A percentile compares a stretch with the other conserved stretches of the same genome.
Evolutionary conservation across 106 monocot species (phyloP).

Genomic region (Apostasia ramifera): DNA sequence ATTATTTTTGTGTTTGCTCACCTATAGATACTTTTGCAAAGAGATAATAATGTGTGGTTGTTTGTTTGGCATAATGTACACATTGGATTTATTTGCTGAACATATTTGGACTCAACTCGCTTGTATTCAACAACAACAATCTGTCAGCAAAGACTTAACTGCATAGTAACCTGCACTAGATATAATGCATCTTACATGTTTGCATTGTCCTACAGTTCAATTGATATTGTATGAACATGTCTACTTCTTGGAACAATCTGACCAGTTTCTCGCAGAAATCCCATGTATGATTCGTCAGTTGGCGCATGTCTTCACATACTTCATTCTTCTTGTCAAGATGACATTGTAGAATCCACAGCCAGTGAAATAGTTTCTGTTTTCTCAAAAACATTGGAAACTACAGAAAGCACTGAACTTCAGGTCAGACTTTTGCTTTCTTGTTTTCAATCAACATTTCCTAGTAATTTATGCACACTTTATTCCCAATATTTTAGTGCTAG

Average conservation of each 20-base stretch:
- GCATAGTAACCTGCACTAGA: too few relatives aligned
- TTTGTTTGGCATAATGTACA: too few relatives aligned
- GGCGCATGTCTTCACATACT: slow-evolving; percentile 81
- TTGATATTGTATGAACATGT: background rate
- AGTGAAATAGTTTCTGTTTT: slow-evolving; percentile 59
- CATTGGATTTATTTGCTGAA: too few relatives aligned
- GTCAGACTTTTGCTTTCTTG: slow-evolving; percentile 18
- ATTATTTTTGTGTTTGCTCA: too few relatives aligned
- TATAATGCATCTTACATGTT: too few relatives aligned
- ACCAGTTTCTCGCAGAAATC: slow-evolving; percentile 46
- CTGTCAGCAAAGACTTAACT: too few relatives aligned
- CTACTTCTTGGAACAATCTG: background rate
- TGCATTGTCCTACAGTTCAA: too few relatives aligned
- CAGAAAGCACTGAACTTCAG: slow-evolving; percentile 80
- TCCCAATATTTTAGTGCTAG: background rate
- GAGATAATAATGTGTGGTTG: too few relatives aligned
- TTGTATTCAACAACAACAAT: too few relatives aligned
- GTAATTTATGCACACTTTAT: slow-evolving; percentile 1
- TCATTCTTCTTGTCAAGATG: slow-evolving; percentile 58
- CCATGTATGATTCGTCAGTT: slow-evolving; percentile 64
- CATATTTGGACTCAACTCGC: too few relatives aligned
- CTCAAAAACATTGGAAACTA: slow-evolving; percentile 42
- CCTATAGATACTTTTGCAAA: too few relatives aligned
- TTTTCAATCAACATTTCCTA: background rate
- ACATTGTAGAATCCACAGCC: slow-evolving; percentile 71